Evolutionary conservation across 352 stramenopile genomes (phyloP).

Genomic region (Saprolegnia parasitica): DNA sequence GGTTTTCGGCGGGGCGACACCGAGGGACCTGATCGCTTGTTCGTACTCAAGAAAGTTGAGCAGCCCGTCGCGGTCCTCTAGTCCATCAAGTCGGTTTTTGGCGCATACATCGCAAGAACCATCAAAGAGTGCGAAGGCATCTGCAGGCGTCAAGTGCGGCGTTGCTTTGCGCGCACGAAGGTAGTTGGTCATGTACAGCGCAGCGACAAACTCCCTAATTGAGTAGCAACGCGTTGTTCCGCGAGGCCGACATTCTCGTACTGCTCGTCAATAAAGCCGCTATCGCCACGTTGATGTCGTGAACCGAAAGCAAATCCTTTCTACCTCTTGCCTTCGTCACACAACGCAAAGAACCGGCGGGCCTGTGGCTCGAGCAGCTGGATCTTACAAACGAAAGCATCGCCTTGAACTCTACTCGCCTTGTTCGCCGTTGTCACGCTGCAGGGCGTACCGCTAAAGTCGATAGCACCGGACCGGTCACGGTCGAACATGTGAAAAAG

Average conservation of each 20-base stretch:
- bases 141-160: slow-evolving; percentile 11
- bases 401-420: slow-evolving; percentile 63
- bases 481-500: slow-evolving; percentile 70
- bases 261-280: slow-evolving; percentile 25
- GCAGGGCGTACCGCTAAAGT: slow-evolving; percentile 48
- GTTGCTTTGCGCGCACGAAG: slow-evolving; percentile 32
- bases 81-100: background rate
- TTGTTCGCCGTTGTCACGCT: background rate
- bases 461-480: slow-evolving; percentile 69
- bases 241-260: slow-evolving; percentile 29
- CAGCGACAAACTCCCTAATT: slow-evolving; percentile 68
- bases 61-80: slow-evolving; percentile 51
- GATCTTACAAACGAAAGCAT: slow-evolving; percentile 69
- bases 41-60: slow-evolving; percentile 68
- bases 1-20: slow-evolving; percentile 28
- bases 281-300: background rate
- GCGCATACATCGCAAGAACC: background rate
- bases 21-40: slow-evolving; percentile 50
- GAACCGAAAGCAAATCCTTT: background rate
- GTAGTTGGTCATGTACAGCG: slow-evolving; percentile 71
- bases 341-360: slow-evolving; percentile 58
- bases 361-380: slow-evolving; percentile 68
- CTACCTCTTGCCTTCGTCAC: slow-evolving; percentile 70
- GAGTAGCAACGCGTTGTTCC: no score
- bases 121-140: slow-evolving; percentile 25